Conservation (phyloP, 2,329 filamentous ascomycete genomes). For the Pseudocercospora musae region DNA sequence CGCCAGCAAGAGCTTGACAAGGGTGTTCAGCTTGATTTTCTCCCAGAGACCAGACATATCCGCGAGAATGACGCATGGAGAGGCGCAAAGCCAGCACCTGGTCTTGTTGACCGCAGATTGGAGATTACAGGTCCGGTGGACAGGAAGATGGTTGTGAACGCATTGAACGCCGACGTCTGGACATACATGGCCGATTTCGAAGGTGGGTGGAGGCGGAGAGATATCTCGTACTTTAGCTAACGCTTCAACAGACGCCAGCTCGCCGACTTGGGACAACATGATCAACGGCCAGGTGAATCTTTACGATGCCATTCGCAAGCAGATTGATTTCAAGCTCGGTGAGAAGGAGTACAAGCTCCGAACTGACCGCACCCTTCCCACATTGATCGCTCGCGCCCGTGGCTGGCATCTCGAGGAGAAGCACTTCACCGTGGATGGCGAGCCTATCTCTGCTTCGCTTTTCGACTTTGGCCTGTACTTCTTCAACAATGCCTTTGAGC, state of each 20-base stretch:
- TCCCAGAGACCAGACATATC: constrained; percentile 92
- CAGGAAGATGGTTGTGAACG: constrained; percentile 98
- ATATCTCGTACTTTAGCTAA: constrained; percentile 1
- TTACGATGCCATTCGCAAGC: constrained; percentile 88
- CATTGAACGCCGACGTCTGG: constrained; percentile 91
- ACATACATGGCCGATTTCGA: constrained; percentile 99
- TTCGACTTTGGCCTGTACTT: constrained; percentile 99
- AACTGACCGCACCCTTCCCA: constrained; percentile 80
- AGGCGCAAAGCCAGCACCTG: constrained; percentile 85
- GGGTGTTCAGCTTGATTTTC: constrained; percentile 84
- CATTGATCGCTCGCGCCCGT: constrained; percentile 88
- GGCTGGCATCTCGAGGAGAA: constrained; percentile 99
- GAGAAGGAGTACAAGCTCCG: constrained; percentile 96
- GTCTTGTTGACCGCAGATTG: constrained; percentile 85
- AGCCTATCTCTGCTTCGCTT: constrained; percentile 85
- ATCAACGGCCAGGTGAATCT: constrained; percentile 97
- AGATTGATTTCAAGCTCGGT: constrained; percentile 95
- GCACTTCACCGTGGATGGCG: constrained; percentile 92
- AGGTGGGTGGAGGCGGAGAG: constrained; percentile 55
- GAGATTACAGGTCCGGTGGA: constrained; percentile 98
- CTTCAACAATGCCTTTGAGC: constrained; percentile 93
- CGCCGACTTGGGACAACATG: constrained; percentile 99
- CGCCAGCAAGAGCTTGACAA: constrained; percentile 93
- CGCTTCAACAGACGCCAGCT: constrained; percentile 69
- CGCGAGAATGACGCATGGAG: constrained; percentile 93